Base-by-base conservation (phyloP, 2,329 filamentous ascomycete genomes). In the Phyllosticta citriasiana region DNA sequence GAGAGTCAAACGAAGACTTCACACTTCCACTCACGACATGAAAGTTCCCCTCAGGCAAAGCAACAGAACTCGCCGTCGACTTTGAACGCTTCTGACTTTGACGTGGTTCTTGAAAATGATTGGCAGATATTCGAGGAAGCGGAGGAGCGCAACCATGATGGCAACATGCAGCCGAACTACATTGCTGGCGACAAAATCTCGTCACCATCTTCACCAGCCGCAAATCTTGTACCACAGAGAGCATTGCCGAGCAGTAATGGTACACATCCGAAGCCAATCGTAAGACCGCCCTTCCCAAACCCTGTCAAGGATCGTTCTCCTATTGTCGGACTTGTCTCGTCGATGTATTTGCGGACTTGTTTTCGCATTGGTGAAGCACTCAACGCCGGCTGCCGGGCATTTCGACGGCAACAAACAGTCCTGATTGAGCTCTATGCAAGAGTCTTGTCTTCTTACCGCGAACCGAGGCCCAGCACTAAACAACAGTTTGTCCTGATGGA, bases 401-500 rank as follows among this genome's bases (percentile, higher is more conserved):
- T 72, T 2, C 73, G 84, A 55, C 75, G 75, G 16, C 77, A 80
- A 53, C 78, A 81, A 57, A 76, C 76, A 3, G 69, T 78, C 6
- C 59, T 81, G 0, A 79, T 88, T 63, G 86, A 88, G 68, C 71
- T 89, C 0, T 89, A 85, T 67, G 84, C 84, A 3, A 78, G 82
- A 26, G 81, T 88, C 0, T 52, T 50, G 1, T 78, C 77, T 57
- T 87, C 86, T 0, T 79, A 75, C 59, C 80, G 86, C 0, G 82
- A 86, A 61, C 71, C 73, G 12, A 74, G 59, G 5, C 55, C 69
- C 22, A 51, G 33, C 12, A 55, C 60, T 4, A 82, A 79, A 64
- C 86, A 89, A 67, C 76, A 82, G 60, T 88, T 89, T 64, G 78
- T 83, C n/a, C 82, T 89, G 57, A 76, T 77, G 50, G 85, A 88